Evolutionary conservation across 768 basidiomycete species (phyloP), one percentile per base, ranked within the genome.

Genomic region (Cantharellus anzutake): DNA sequence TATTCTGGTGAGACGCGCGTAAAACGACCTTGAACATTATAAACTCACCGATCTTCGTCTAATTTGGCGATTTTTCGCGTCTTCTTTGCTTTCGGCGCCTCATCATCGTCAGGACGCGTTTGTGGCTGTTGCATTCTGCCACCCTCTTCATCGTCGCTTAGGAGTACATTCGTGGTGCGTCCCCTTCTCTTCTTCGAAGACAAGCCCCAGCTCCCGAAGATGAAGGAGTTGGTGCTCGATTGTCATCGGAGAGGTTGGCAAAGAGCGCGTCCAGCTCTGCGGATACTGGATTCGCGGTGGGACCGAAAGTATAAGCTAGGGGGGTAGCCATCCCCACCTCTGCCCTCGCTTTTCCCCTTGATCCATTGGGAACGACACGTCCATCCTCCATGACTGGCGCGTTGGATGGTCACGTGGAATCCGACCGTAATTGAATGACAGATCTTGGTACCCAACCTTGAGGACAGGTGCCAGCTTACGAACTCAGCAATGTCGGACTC

Each of bases 11-110:
- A 2, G 38, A 35, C 11, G 4, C 14, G 11, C 35, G 53, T 5
- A 48, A 5, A 16, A 7, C 5, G 14, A 3, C 20, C 41, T 11
- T 41, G 41, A 38, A 35, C 5, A 51, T 29, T 29, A 29, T 29
- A 50, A 37, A 62, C 70, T 48, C 60, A 72, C 71, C 71, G 60
- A 11, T 66, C 78, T 67, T 89, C 87, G 68, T 93, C 86, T 61
- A 96, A 69, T 68, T 78, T 81, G 34, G 77, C 70, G 2, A 78
- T 68, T 51, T 75, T 75, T 64, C 78, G 73, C 67, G 74, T 73
- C 63, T 75, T 74, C 62, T 71, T 70, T 64, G 70, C 72, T 52
- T 63, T 67, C 58, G 61, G 65, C 5, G 67, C 70, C 7, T 65
- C 69, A 14, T 67, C 67, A 65, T 65, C 68, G 59, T 64, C 69